These are phyloP conservation scores for Nigrospora osmanthi DNA, from an alignment of 2,329 filamentous ascomycete species.

Conservation along the genomic window DNA sequence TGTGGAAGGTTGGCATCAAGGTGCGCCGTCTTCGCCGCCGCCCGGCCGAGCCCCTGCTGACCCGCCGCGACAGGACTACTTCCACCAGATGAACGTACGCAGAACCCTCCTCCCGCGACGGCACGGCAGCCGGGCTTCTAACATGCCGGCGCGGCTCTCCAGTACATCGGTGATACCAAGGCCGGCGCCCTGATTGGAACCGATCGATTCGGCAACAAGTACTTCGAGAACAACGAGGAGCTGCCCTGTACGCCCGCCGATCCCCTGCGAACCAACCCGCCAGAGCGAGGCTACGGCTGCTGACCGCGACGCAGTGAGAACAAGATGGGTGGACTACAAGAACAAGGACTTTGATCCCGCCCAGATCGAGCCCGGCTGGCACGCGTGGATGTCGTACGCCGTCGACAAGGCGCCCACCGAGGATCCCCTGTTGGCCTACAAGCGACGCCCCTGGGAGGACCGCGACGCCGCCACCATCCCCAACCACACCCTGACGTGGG, in stretches of 20 bases:
- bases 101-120: slow-evolving; percentile 13
- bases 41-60: slow-evolving; percentile 23
- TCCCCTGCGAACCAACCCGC: background rate
- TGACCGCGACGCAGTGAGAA: slow-evolving; percentile 57
- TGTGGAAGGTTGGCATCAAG: slow-evolving; percentile 84
- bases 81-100: slow-evolving; percentile 87
- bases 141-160: slow-evolving; percentile 12
- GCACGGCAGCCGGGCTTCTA: slow-evolving; percentile 8
- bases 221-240: slow-evolving; percentile 92
- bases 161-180: slow-evolving; percentile 82
- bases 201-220: slow-evolving; percentile 96
- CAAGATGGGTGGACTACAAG: slow-evolving; percentile 97
- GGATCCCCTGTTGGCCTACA: slow-evolving; percentile 63
- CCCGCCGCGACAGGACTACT: slow-evolving; percentile 61
- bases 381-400: slow-evolving; percentile 93
- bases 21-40: slow-evolving; percentile 34
- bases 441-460: slow-evolving; percentile 68
- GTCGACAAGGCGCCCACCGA: slow-evolving; percentile 78
- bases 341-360: slow-evolving; percentile 75
- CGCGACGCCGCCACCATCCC: slow-evolving; percentile 58
- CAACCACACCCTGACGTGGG: slow-evolving; percentile 68
- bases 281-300: background rate
- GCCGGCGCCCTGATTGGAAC: slow-evolving; percentile 75
- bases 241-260: slow-evolving; percentile 61
- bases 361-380: slow-evolving; percentile 94